Conservation (phyloP, 768 basidiomycete species). For the Tubosaeta sp. region DNA sequence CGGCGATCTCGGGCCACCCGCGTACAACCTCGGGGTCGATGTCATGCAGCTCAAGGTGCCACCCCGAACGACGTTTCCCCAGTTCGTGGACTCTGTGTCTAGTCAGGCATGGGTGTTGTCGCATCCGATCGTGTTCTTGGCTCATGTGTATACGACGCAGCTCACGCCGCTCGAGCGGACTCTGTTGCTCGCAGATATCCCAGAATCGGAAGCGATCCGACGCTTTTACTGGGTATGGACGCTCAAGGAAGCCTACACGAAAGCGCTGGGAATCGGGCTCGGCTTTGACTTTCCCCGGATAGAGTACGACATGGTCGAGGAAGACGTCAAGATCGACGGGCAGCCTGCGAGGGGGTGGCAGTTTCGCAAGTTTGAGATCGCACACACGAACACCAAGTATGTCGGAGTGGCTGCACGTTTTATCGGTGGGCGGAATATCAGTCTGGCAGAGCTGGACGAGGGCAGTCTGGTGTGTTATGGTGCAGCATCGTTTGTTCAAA, state of each 20-base stretch:
- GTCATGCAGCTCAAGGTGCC: constrained; percentile 76
- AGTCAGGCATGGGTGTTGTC: constrained; percentile 49
- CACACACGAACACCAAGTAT: constrained; percentile 49
- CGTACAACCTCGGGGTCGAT: constrained; percentile 64
- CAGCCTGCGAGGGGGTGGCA: constrained; percentile 56
- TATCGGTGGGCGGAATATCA: constrained; percentile 38
- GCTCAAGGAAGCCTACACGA: constrained; percentile 88
- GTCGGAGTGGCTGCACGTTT: constrained; percentile 65
- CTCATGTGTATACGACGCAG: constrained; percentile 25
- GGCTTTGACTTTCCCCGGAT: constrained; percentile 79
- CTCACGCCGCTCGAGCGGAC: constrained; percentile 37
- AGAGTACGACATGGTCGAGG: constrained; percentile 56
- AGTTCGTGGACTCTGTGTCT: constrained; percentile 59
- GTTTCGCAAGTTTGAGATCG: constrained; percentile 58
- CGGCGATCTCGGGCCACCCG: constrained; percentile 51
- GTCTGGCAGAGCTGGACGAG: constrained; percentile 30
- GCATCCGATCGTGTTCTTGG: background rate
- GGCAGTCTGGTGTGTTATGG: constrained; percentile 43
- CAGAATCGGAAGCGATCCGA: constrained; percentile 49
- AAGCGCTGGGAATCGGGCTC: constrained; percentile 78
- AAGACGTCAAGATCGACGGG: constrained; percentile 58
- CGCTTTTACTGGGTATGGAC: constrained; percentile 86
- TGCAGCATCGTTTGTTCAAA: constrained; percentile 46
- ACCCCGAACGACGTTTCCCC: constrained; percentile 47
- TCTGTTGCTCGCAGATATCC: constrained; percentile 33